Conservation (phyloP, 139 green algal species). For the Chlamydomonas schloesseri region DNA sequence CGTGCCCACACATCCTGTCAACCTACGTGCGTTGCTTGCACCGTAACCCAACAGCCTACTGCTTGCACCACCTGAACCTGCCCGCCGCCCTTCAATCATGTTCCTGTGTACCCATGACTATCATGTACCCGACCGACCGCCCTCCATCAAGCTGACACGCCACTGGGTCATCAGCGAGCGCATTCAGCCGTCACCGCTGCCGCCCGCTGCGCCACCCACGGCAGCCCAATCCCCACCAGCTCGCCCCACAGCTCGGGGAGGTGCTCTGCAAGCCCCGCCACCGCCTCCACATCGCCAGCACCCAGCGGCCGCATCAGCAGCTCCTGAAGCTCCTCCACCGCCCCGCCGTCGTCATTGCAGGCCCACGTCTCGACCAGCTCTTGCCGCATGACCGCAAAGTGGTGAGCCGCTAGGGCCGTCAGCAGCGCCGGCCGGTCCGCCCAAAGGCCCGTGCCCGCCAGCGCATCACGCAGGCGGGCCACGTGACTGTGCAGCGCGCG, state of each 20-base stretch:
- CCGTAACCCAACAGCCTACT: too few relatives aligned
- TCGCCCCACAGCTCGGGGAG: slow-evolving; percentile 14
- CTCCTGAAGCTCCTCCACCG: background rate
- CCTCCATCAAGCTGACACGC: too few relatives aligned
- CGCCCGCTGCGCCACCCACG: background rate
- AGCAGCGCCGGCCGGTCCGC: slow-evolving; percentile 1
- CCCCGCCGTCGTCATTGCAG: too few relatives aligned
- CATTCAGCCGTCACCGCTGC: too few relatives aligned
- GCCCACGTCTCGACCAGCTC: background rate
- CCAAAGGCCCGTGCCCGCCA: background rate
- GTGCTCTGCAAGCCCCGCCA: too few relatives aligned
- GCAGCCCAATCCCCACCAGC: background rate
- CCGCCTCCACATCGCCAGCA: background rate
- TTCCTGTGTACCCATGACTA: too few relatives aligned
- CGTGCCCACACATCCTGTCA: too few relatives aligned
- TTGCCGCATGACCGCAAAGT: background rate
- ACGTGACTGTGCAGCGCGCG: background rate
- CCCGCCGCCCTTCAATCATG: too few relatives aligned
- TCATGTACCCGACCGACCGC: too few relatives aligned
- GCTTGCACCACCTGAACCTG: too few relatives aligned
- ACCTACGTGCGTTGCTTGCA: too few relatives aligned
- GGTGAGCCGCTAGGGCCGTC: background rate
- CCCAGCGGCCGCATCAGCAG: background rate
- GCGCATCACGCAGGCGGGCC: background rate
- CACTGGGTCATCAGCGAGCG: too few relatives aligned